Conservation (phyloP, 2,329 filamentous ascomycete genomes). For the Aspergillus piperis region DNA sequence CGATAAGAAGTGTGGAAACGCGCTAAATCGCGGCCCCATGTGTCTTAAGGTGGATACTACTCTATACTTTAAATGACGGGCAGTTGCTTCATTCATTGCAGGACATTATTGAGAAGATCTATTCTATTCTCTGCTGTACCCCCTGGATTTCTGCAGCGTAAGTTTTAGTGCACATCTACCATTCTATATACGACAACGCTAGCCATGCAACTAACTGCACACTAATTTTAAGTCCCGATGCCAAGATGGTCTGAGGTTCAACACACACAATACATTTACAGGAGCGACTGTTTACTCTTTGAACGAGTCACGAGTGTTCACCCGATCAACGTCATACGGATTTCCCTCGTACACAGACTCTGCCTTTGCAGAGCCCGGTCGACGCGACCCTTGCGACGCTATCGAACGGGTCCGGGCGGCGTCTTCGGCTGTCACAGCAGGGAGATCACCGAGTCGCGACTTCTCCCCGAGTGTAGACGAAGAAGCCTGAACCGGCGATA, state of each 20-base stretch:
- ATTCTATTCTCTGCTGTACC: no score
- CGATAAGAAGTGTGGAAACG: not conserved
- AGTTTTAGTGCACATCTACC: no score
- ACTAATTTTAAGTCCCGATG: not conserved
- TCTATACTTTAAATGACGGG: not conserved
- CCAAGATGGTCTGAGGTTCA: not conserved
- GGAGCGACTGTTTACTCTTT: constrained; percentile 16
- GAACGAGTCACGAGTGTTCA: constrained; percentile 46
- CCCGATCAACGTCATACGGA: constrained; percentile 48
- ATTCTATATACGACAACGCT: not conserved
- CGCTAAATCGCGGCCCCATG: constrained; percentile 20
- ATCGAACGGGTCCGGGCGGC: constrained; percentile 26
- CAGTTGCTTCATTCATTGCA: no score
- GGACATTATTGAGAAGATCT: no score
- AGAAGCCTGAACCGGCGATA: constrained; percentile 19
- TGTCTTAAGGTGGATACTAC: constrained; percentile 6
- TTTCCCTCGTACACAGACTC: constrained; percentile 43
- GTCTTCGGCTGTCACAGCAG: constrained; percentile 13
- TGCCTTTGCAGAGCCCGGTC: constrained; percentile 4
- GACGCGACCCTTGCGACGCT: constrained; percentile 14
- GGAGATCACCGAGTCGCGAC: not conserved
- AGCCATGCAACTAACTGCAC: not conserved
- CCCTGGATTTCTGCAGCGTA: no score
- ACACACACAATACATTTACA: not conserved
- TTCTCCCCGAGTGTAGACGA: not conserved